A percentile compares a stretch with the other conserved stretches of the same genome.
Evolutionary conservation across 1,284 basidiomycete genomes (phyloP).

Genomic region (Boletellus deceptivus): DNA sequence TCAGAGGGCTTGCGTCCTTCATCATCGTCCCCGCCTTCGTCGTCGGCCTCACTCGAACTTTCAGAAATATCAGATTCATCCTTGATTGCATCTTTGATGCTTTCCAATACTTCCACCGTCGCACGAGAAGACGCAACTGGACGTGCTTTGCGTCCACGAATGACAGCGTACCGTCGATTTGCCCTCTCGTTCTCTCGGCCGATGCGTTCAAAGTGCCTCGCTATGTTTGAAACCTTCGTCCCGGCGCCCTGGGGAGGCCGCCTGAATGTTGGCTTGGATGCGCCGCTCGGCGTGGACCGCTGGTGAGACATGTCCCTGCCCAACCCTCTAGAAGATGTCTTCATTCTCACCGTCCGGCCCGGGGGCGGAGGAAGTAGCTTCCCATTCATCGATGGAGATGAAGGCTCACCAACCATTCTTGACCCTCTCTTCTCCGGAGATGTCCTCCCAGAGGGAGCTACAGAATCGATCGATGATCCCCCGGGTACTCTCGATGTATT

Average conservation of each 20-base stretch:
- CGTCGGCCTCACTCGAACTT: conserved; percentile 85
- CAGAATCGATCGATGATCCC: conserved; percentile 51
- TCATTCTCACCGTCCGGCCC: conserved; percentile 38
- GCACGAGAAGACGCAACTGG: conserved; percentile 90
- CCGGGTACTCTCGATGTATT: conserved; percentile 53
- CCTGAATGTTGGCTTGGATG: conserved; percentile 52
- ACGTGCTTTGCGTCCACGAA: conserved; percentile 87
- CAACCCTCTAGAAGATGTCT: conserved; percentile 40
- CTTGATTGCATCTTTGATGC: conserved; percentile 87
- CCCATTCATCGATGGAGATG: conserved; percentile 43
- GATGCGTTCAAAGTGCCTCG: conserved; percentile 76
- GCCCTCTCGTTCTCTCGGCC: conserved; percentile 65
- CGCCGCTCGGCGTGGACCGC: conserved; percentile 40
- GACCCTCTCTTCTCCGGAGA: conserved; percentile 69
- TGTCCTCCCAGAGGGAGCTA: conserved; percentile 56
- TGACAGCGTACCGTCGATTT: conserved; percentile 70
- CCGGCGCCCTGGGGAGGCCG: conserved; percentile 47
- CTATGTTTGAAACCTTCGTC: conserved; percentile 70
- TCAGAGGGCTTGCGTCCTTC: conserved; percentile 39
- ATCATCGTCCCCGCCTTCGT: conserved; percentile 77
- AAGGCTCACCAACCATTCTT: conserved; percentile 35
- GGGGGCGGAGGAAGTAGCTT: conserved; percentile 19
- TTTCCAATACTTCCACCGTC: conserved; percentile 88
- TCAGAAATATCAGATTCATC: conserved; percentile 82
- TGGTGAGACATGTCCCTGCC: conserved; percentile 50